These are phyloP conservation scores for Euphorbia celastroides DNA, from an alignment of 441 rosid species.

Conservation along the genomic window DNA sequence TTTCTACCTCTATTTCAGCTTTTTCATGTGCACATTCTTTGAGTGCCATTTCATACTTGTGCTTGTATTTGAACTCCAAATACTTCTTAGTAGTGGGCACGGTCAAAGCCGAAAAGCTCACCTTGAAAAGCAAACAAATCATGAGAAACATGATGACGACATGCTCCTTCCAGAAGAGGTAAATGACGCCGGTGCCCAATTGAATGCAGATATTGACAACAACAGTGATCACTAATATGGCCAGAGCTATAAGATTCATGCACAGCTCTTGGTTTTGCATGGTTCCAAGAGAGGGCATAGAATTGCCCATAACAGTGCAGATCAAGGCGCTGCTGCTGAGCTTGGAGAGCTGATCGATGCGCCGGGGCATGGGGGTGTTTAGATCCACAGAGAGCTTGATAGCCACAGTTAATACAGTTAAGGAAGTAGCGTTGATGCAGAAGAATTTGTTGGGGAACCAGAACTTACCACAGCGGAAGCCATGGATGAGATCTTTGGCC, in stretches of 20 bases:
- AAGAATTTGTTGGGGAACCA: slow-evolving; percentile 74
- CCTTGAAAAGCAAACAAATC: slow-evolving; percentile 46
- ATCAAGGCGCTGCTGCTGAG: slow-evolving; percentile 70
- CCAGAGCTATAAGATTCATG: slow-evolving; percentile 57
- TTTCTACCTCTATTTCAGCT: slow-evolving; percentile 15
- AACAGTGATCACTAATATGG: slow-evolving; percentile 59
- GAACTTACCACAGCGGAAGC: slow-evolving; percentile 46
- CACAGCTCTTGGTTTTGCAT: slow-evolving; percentile 59
- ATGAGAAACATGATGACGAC: slow-evolving; percentile 49
- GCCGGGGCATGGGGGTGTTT: slow-evolving; percentile 82
- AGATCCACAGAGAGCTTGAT: slow-evolving; percentile 78
- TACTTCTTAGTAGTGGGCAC: slow-evolving; percentile 47
- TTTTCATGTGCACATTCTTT: slow-evolving; percentile 34
- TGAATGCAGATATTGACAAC: slow-evolving; percentile 68
- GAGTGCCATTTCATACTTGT: slow-evolving; percentile 44
- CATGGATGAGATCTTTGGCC: slow-evolving; percentile 58
- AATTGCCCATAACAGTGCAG: slow-evolving; percentile 71
- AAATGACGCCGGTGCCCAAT: slow-evolving; percentile 75
- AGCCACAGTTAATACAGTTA: slow-evolving; percentile 59
- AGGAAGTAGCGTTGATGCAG: slow-evolving; percentile 72
- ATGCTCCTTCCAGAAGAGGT: slow-evolving; percentile 58
- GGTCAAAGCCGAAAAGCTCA: slow-evolving; percentile 51
- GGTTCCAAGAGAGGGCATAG: slow-evolving; percentile 79
- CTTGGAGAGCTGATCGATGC: slow-evolving; percentile 81
- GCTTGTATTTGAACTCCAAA: slow-evolving; percentile 57